These are phyloP conservation scores for Rhizopogon vesiculosus DNA, from an alignment of 768 basidiomycete genomes.

Conservation along the genomic window DNA sequence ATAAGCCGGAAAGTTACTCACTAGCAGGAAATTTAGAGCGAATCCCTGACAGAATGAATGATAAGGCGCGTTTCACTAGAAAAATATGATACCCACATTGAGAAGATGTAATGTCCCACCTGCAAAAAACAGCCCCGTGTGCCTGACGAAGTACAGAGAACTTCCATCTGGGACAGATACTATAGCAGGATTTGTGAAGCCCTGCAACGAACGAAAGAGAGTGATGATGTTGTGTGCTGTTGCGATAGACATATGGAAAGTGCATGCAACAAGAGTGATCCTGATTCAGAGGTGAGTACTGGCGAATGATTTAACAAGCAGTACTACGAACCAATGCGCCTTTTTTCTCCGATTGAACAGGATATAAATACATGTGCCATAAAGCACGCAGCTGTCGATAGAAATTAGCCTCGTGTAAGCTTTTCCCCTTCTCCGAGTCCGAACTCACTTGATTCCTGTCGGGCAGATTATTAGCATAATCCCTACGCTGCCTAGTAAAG, in stretches of 20 bases:
- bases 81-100: background rate
- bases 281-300: background rate
- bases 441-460: constrained; percentile 3
- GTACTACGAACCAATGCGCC: constrained; percentile 1
- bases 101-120: background rate
- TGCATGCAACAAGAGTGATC: background rate
- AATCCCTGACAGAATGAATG: background rate
- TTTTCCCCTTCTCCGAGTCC: background rate
- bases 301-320: background rate
- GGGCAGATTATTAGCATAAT: background rate
- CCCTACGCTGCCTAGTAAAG: background rate
- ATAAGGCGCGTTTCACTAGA: background rate
- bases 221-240: constrained; percentile 3
- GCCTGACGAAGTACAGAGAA: background rate
- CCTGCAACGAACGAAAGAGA: background rate
- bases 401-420: background rate
- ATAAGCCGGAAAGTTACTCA: background rate
- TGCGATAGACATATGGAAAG: constrained; percentile 1
- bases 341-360: background rate
- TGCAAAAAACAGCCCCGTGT: background rate
- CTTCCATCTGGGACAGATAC: background rate
- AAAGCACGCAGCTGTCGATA: constrained; percentile 2
- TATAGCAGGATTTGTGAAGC: background rate
- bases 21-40: constrained; percentile 1
- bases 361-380: background rate